Evolutionary conservation across 169 alveolate species (phyloP).

Genomic region (Plasmodium cynomolgi): DNA sequence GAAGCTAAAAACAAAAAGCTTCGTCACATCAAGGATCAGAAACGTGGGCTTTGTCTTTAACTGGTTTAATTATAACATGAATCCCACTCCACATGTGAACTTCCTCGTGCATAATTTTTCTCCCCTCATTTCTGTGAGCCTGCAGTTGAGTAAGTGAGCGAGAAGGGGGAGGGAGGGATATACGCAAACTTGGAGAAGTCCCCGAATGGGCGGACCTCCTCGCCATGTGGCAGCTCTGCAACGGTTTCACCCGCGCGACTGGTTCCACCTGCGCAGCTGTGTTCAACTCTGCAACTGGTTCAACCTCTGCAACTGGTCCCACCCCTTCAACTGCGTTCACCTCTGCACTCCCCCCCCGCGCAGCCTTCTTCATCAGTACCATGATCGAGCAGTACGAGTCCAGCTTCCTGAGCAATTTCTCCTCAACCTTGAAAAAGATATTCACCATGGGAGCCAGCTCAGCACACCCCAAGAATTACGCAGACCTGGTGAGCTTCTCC

Average conservation of each 20-base stretch:
- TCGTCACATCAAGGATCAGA: conserved; percentile 20
- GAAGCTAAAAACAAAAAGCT: conserved; percentile 10
- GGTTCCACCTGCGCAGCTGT: no score
- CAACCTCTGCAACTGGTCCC: neutral
- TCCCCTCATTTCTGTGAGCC: conserved; percentile 30
- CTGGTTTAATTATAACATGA: conserved; percentile 26
- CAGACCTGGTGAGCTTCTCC: conserved; percentile 21
- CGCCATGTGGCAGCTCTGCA: neutral
- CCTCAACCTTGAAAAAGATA: conserved; percentile 20
- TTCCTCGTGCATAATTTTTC: conserved; percentile 37
- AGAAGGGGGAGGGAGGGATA: neutral
- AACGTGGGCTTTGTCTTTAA: conserved; percentile 47
- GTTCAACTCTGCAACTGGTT: no score
- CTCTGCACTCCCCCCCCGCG: neutral
- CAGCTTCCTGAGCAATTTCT: conserved; percentile 27
- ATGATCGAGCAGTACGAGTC: conserved; percentile 72
- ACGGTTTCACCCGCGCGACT: neutral
- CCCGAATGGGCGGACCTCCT: neutral
- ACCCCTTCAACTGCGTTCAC: neutral
- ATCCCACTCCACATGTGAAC: neutral
- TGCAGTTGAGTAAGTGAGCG: conserved; percentile 12
- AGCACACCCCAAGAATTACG: conserved; percentile 33
- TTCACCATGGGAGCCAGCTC: conserved; percentile 39
- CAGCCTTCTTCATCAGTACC: conserved; percentile 49
- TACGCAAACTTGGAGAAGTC: neutral